Evolutionary conservation across 371 early-diverging fungal species (phyloP).

Genomic region (Syncephalis fuscata): DNA sequence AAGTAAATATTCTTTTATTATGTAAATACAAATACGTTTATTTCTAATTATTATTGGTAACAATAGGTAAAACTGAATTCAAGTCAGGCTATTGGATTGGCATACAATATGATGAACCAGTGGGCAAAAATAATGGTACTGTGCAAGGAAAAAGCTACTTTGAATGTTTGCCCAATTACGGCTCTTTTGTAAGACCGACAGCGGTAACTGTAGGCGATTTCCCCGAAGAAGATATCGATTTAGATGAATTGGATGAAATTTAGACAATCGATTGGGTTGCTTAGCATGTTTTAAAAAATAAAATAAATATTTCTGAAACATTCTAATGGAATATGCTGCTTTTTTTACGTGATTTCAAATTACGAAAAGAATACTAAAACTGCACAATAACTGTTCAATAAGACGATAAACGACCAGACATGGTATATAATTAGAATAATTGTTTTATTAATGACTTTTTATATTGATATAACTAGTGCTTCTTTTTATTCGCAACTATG

Average conservation of each 20-base stretch:
- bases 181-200: conserved; percentile 78
- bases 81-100: conserved; percentile 88
- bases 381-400: no score
- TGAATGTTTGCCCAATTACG: conserved; percentile 48
- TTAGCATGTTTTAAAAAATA: no score
- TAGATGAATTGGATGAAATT: conserved; percentile 6
- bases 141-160: conserved; percentile 69
- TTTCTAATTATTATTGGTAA: not conserved
- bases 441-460: no score
- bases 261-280: not conserved
- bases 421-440: no score
- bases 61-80: conserved; percentile 48
- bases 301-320: no score
- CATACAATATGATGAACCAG: conserved; percentile 87
- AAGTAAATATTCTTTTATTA: no score
- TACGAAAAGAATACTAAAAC: no score
- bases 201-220: conserved; percentile 78
- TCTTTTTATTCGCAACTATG: no score
- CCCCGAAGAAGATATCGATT: conserved; percentile 24
- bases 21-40: not conserved
- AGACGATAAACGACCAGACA: no score
- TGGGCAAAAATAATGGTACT: conserved; percentile 88
- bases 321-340: no score
- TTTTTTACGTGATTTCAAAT: no score
- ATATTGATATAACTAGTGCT: no score